Conservation (phyloP, 148 eudicot genomes). For the Agrostemma githago region DNA sequence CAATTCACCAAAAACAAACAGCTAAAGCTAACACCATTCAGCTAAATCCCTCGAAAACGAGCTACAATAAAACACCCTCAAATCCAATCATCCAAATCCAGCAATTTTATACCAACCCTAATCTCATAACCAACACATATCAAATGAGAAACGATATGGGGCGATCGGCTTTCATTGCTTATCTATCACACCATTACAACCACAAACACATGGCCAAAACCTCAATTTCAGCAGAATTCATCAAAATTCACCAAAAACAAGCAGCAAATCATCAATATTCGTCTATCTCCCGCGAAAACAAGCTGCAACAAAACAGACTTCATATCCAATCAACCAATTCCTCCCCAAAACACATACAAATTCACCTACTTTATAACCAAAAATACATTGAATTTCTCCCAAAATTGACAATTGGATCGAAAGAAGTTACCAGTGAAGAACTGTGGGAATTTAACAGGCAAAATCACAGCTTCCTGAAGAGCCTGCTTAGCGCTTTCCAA, state of each 20-base stretch:
- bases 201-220: not conserved
- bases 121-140: too few species aligned
- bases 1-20: not conserved
- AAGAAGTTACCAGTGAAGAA: slow-evolving; percentile 56
- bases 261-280: not conserved
- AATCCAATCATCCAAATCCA: not conserved
- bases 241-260: not conserved
- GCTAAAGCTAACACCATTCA: not conserved
- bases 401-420: not conserved
- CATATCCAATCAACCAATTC: not conserved
- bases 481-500: slow-evolving; percentile 97
- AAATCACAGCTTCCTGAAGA: slow-evolving; percentile 91
- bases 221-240: not conserved
- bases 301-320: not conserved
- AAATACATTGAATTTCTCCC: too few species aligned
- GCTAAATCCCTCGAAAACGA: not conserved
- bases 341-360: not conserved
- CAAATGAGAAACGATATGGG: too few species aligned
- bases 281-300: not conserved
- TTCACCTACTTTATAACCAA: not conserved
- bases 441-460: slow-evolving; percentile 97
- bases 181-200: not conserved
- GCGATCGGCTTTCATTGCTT: too few species aligned
- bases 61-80: not conserved
- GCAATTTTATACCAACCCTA: too few species aligned